Conservation (phyloP, 176 grass and related monocot species). For the Rhynchospora pubera region DNA sequence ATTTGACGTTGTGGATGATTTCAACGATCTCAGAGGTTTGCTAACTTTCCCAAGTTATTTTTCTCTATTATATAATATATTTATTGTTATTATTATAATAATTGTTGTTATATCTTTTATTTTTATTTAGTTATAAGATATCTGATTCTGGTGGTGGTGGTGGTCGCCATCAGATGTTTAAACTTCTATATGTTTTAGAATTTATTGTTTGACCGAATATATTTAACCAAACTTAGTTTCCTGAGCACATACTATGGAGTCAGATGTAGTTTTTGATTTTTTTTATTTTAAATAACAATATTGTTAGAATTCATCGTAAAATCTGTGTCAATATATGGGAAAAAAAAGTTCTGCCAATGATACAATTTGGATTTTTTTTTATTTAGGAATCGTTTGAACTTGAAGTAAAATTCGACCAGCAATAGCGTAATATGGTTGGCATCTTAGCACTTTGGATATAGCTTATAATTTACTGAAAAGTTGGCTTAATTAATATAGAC, state of each 20-base stretch:
- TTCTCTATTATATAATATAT: no score
- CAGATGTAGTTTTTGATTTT: no score
- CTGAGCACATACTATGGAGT: no score
- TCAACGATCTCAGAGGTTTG: not conserved
- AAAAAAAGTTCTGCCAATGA: not conserved
- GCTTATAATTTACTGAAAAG: slow-evolving; percentile 3
- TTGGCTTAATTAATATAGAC: not conserved
- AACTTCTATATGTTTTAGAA: no score
- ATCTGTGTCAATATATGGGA: no score
- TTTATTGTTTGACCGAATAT: no score
- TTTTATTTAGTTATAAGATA: not conserved
- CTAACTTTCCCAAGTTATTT: no score
- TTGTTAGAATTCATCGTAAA: no score
- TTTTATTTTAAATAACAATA: no score
- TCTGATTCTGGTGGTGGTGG: not conserved
- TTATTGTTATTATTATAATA: no score
- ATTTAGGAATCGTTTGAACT: not conserved
- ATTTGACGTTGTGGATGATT: not conserved
- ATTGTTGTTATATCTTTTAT: no score
- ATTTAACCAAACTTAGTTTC: no score
- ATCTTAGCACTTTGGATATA: not conserved
- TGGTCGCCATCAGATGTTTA: not conserved
- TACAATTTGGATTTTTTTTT: not conserved
- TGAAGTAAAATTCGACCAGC: not conserved
- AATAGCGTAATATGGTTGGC: not conserved